These are phyloP conservation scores for Chimonanthus praecox DNA, from an alignment of 164 flowering plant species.

Conservation along the genomic window DNA sequence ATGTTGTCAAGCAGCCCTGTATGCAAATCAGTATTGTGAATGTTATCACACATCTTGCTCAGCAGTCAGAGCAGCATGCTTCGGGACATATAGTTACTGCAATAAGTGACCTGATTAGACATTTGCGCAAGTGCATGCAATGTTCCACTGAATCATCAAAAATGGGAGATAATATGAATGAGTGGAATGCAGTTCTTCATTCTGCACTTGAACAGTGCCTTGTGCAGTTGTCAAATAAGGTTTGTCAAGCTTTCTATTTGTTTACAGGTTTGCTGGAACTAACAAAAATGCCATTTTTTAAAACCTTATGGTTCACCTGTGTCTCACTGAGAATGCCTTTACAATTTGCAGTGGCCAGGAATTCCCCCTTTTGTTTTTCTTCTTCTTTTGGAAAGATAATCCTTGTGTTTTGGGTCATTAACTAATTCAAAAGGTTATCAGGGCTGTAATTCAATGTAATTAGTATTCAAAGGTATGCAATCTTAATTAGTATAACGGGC, in stretches of 20 bases:
- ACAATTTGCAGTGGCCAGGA: not conserved
- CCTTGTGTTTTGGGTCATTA: no score
- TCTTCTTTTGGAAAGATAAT: no score
- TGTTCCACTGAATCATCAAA: conserved; percentile 42
- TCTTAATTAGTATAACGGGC: no score
- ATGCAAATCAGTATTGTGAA: conserved; percentile 50
- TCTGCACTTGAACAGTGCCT: conserved; percentile 65
- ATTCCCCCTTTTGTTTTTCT: no score
- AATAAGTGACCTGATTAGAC: conserved; percentile 65
- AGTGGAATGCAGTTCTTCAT: conserved; percentile 46
- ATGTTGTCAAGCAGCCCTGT: conserved; percentile 46
- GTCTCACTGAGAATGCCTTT: no score
- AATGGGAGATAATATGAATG: conserved; percentile 27
- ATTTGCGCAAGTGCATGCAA: conserved; percentile 73
- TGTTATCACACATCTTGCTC: conserved; percentile 46
- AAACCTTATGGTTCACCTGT: not conserved
- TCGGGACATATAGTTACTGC: conserved; percentile 62
- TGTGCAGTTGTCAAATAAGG: conserved; percentile 62
- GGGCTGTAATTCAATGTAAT: no score
- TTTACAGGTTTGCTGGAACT: not conserved
- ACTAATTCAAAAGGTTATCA: no score
- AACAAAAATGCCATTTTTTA: not conserved
- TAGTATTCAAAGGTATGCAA: no score
- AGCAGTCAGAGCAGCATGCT: conserved; percentile 42
- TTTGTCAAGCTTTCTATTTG: conserved; percentile 17